Evolutionary conservation across 192 early-diverging fungal genomes (phyloP).

Genomic region (Backusella morwellensis): DNA sequence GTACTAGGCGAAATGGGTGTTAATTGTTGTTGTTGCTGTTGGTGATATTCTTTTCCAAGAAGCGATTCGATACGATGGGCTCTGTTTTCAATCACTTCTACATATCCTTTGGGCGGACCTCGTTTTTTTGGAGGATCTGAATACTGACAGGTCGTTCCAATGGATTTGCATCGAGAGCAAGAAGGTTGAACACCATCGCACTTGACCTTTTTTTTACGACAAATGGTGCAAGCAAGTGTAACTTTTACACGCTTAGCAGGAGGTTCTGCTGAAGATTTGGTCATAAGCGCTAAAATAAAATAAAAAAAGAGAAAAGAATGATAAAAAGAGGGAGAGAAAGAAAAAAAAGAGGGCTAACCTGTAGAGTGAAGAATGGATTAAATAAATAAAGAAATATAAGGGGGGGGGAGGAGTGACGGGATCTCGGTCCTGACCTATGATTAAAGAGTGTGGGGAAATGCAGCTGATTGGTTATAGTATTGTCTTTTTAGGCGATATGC

Average conservation of each 20-base stretch:
- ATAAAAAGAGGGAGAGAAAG: slow-evolving; percentile 7
- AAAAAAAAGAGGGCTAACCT: neutral
- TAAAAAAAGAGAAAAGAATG: neutral
- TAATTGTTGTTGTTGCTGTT: neutral
- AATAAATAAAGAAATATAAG: slow-evolving; percentile 21
- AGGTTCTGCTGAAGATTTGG: neutral
- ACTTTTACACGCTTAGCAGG: slow-evolving; percentile 32
- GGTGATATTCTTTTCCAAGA: slow-evolving; percentile 27
- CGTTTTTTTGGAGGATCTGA: slow-evolving; percentile 44
- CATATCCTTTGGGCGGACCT: slow-evolving; percentile 81
- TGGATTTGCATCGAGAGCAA: slow-evolving; percentile 72
- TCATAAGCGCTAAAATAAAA: neutral
- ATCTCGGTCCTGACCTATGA: slow-evolving; percentile 7
- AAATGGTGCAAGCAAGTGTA: slow-evolving; percentile 40
- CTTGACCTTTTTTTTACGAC: slow-evolving; percentile 81
- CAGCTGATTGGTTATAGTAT: slow-evolving; percentile 6
- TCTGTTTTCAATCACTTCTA: slow-evolving; percentile 75
- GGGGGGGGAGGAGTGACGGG: neutral
- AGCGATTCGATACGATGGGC: slow-evolving; percentile 71
- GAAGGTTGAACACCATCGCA: slow-evolving; percentile 68
- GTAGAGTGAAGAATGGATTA: slow-evolving; percentile 11
- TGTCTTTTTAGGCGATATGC: slow-evolving; percentile 3
- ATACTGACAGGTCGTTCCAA: slow-evolving; percentile 54
- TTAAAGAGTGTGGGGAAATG: slow-evolving; percentile 1
- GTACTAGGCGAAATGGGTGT: neutral